Conservation (phyloP, 352 stramenopile species). For the Phytophthora vignae region DNA sequence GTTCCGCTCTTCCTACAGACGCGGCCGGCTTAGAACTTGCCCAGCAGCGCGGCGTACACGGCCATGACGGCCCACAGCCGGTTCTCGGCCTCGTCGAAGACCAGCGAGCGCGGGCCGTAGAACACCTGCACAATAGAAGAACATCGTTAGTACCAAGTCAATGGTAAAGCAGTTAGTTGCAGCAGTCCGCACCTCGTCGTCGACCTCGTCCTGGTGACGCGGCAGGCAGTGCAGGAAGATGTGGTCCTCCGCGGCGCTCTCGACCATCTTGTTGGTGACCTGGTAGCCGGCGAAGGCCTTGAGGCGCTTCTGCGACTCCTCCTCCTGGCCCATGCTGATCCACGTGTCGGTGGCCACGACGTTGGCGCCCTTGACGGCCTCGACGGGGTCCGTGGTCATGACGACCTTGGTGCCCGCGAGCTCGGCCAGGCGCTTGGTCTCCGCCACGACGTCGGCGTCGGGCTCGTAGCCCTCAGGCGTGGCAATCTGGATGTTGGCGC, state of each 20-base stretch:
- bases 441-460: constrained; percentile 89
- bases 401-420: constrained; percentile 74
- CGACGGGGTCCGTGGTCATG: constrained; percentile 90
- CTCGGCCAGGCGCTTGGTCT: constrained; percentile 89
- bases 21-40: constrained; percentile 36
- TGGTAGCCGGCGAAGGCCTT: constrained; percentile 97
- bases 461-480: constrained; percentile 94
- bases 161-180: background rate
- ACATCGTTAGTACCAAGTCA: background rate
- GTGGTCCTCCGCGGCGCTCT: constrained; percentile 89
- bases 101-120: constrained; percentile 95
- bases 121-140: constrained; percentile 73
- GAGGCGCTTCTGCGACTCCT: constrained; percentile 94
- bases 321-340: constrained; percentile 96
- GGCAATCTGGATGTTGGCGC: constrained; percentile 95
- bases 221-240: constrained; percentile 99
- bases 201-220: constrained; percentile 96
- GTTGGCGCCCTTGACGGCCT: constrained; percentile 94
- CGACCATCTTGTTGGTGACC: constrained; percentile 93
- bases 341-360: constrained; percentile 98
- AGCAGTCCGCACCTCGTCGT: constrained; percentile 89
- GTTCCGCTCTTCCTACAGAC: constrained; percentile 2
- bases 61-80: constrained; percentile 99
- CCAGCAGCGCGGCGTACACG: constrained; percentile 78
- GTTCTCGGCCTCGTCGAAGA: constrained; percentile 98